Evolutionary conservation across 192 early-diverging fungal species (phyloP).

Genomic region (Coemansia sp.): DNA sequence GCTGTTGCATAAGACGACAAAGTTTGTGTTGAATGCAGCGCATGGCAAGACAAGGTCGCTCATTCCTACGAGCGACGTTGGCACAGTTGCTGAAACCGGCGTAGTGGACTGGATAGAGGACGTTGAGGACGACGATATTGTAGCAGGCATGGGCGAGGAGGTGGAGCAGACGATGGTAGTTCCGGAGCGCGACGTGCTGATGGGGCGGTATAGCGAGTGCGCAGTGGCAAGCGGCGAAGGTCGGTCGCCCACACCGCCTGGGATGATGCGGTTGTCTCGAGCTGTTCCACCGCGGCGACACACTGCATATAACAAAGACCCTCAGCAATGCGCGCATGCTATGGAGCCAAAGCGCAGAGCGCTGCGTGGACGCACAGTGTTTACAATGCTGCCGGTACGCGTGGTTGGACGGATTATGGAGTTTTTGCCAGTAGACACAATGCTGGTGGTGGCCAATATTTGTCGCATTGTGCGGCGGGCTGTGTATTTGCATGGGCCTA

Average conservation of each 20-base stretch:
- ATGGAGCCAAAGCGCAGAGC: background rate
- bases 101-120: slow-evolving; percentile 10
- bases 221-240: background rate
- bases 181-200: slow-evolving; percentile 34
- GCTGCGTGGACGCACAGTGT: slow-evolving; percentile 3
- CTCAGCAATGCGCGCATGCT: no score
- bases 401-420: slow-evolving; percentile 24
- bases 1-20: slow-evolving; percentile 40
- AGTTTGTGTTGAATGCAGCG: slow-evolving; percentile 48
- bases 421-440: slow-evolving; percentile 22
- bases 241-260: slow-evolving; percentile 3
- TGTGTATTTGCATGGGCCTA: slow-evolving; percentile 23
- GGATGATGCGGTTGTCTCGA: background rate
- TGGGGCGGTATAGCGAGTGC: slow-evolving; percentile 25
- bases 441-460: slow-evolving; percentile 32
- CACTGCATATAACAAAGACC: slow-evolving; percentile 8
- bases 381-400: slow-evolving; percentile 26
- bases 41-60: slow-evolving; percentile 48
- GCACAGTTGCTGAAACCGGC: slow-evolving; percentile 7
- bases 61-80: slow-evolving; percentile 35
- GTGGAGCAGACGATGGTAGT: slow-evolving; percentile 15
- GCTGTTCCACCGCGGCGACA: slow-evolving; percentile 14
- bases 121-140: background rate
- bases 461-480: slow-evolving; percentile 46
- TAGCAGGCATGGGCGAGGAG: background rate